Conservation (phyloP, 768 basidiomycete genomes). For the Lentinula guzmanii region DNA sequence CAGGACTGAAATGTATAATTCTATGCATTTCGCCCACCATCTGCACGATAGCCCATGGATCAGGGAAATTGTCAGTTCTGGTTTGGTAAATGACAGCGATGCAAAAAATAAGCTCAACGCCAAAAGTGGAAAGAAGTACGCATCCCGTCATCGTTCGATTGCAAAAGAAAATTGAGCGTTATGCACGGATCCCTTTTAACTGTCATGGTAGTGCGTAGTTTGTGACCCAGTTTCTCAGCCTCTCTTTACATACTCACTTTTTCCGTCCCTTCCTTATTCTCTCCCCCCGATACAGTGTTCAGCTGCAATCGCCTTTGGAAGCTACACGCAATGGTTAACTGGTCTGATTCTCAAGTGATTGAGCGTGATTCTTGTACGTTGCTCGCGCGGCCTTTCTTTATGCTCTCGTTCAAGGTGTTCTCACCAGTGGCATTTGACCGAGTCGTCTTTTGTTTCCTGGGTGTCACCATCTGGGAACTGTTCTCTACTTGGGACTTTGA, state of each 20-base stretch:
- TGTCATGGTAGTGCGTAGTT: not conserved
- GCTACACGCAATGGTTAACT: slow-evolving; percentile 36
- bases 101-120: slow-evolving; percentile 1
- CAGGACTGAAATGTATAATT: not conserved
- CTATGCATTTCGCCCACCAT: not conserved
- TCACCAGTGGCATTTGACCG: slow-evolving; percentile 49
- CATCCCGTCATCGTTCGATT: not conserved
- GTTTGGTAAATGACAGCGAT: not conserved
- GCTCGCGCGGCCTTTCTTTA: not conserved
- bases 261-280: not conserved
- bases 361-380: slow-evolving; percentile 33
- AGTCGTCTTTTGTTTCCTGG: slow-evolving; percentile 57
- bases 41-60: not conserved
- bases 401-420: not conserved
- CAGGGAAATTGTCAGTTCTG: not conserved
- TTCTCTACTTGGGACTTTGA: slow-evolving; percentile 61
- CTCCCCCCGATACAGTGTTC: not conserved
- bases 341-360: slow-evolving; percentile 40
- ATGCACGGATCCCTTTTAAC: not conserved
- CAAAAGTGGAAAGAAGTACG: slow-evolving; percentile 1
- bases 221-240: not conserved
- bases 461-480: slow-evolving; percentile 65
- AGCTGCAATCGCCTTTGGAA: not conserved
- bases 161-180: not conserved
- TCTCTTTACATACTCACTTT: not conserved